phyloP scores from a whole-genome alignment of 768 basidiomycete species.

The Suillus occidentalis region DNA sequence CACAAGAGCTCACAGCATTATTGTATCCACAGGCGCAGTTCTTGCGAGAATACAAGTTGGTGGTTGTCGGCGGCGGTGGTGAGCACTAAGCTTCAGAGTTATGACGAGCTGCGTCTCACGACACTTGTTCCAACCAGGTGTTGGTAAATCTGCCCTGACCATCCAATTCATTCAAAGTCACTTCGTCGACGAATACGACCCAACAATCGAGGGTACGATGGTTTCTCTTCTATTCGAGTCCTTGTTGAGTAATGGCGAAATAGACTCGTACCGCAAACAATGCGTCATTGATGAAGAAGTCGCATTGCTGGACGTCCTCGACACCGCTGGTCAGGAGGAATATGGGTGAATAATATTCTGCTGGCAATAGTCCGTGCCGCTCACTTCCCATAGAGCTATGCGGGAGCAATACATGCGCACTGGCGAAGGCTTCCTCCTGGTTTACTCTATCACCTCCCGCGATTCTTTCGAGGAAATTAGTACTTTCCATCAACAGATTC shows the following conservation, averaged over 20 bases:
- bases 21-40: slow-evolving; percentile 64
- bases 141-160: slow-evolving; percentile 88
- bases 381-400: slow-evolving; percentile 70
- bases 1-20: slow-evolving; percentile 5
- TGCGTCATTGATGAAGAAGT: slow-evolving; percentile 98
- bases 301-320: slow-evolving; percentile 94
- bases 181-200: slow-evolving; percentile 92
- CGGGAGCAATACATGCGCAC: slow-evolving; percentile 99
- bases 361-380: slow-evolving; percentile 9
- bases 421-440: slow-evolving; percentile 96
- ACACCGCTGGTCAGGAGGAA: slow-evolving; percentile 98
- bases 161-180: slow-evolving; percentile 98
- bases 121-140: slow-evolving; percentile 25
- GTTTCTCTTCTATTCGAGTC: neutral
- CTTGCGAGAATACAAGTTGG: slow-evolving; percentile 96
- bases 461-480: slow-evolving; percentile 97
- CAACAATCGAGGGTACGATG: slow-evolving; percentile 82
- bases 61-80: slow-evolving; percentile 99
- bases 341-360: slow-evolving; percentile 70
- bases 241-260: slow-evolving; percentile 4
- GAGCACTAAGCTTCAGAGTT: slow-evolving; percentile 31
- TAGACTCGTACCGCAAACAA: slow-evolving; percentile 96
- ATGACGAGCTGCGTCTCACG: neutral
- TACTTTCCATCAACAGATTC: slow-evolving; percentile 94
- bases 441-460: slow-evolving; percentile 97